Percentiles rank a stretch among this genome's conserved stretches.
phyloP scores from a whole-genome alignment of 2,329 filamentous ascomycete genomes.

The Calonectria crousiana region DNA sequence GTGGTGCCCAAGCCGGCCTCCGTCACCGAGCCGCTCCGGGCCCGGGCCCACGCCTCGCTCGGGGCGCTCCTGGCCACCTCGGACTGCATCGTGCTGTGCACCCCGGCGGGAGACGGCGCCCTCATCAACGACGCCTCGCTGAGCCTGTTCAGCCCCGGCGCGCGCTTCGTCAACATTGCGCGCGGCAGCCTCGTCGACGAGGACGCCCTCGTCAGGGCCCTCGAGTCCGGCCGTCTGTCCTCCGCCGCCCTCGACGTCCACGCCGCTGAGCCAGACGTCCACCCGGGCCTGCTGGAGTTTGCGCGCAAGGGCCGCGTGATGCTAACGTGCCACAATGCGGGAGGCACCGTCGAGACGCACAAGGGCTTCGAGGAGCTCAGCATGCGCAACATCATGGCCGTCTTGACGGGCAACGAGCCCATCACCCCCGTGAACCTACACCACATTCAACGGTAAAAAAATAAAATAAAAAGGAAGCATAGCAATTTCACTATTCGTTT shows the following conservation, averaged over 20 bases:
- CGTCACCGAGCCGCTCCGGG: slow-evolving; percentile 57
- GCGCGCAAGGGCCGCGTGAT: slow-evolving; percentile 60
- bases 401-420: slow-evolving; percentile 62
- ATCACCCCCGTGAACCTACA: slow-evolving; percentile 74
- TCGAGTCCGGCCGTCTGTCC: slow-evolving; percentile 63
- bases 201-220: slow-evolving; percentile 69
- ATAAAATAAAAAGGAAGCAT: background rate
- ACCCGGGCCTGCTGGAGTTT: slow-evolving; percentile 58
- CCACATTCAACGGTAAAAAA: slow-evolving; percentile 54
- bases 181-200: slow-evolving; percentile 75
- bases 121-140: slow-evolving; percentile 65
- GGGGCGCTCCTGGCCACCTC: slow-evolving; percentile 62
- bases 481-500: background rate
- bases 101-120: slow-evolving; percentile 60
- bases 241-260: slow-evolving; percentile 75
- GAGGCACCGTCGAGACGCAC: slow-evolving; percentile 75
- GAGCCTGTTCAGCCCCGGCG: slow-evolving; percentile 63
- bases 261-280: slow-evolving; percentile 68
- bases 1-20: slow-evolving; percentile 60
- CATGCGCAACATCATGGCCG: slow-evolving; percentile 75
- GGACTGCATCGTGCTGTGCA: slow-evolving; percentile 74
- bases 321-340: slow-evolving; percentile 76
- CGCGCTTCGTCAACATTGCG: slow-evolving; percentile 75
- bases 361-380: slow-evolving; percentile 75
- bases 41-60: slow-evolving; percentile 64